Base-by-base conservation (phyloP, 805 yeast genomes). In the Kodamaea leandrae region DNA sequence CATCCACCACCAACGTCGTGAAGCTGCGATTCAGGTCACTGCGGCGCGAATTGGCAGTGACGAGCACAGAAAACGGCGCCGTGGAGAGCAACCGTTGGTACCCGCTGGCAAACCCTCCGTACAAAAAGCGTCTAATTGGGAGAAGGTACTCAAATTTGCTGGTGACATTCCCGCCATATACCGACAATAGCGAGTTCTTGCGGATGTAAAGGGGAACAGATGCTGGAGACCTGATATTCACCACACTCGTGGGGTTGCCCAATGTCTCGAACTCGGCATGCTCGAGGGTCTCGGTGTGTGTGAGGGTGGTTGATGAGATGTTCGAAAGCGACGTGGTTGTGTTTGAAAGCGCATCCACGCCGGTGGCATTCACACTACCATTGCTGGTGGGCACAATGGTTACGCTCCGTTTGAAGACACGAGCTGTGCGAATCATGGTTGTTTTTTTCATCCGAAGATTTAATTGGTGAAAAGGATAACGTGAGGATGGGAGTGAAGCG, bases 221-320 rank as follows among this genome's bases (percentile, higher is more conserved):
- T 1, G 86, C 80, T 1, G 82, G 80, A n/a, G 76, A 53, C 1
- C 68, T 60, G n/a, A 79, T 55, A 4, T 76, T 64, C 16, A 79
- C 57, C 0, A 78, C 64, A 0, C 79, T 63, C 16, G 76, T 71
- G 2, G 80, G 74, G 4, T 55, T 59, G 5, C 81, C 82, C 41
- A 78, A 50, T 0, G 76, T 61, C 34, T 67, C 58, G 45, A 76
- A 66, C 19, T 57, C 52, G 24, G 60, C 52, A 5, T 47, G 45
- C 15, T 60, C 64, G 30, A 56, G 44, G 6, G 28, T 24, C 15
- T 38, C 36, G 12, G 24, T 32, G 36, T 16, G 36, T 13, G 28
- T 21, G 16, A 38, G 30, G 6, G 41, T 38, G 12, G 41, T 30
- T 4, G 36, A 28, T 10, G 33, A 34, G 32, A 38, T 38, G 10